phyloP scores from a whole-genome alignment of 192 early-diverging fungal species.

The Gaertneriomyces sp. region DNA sequence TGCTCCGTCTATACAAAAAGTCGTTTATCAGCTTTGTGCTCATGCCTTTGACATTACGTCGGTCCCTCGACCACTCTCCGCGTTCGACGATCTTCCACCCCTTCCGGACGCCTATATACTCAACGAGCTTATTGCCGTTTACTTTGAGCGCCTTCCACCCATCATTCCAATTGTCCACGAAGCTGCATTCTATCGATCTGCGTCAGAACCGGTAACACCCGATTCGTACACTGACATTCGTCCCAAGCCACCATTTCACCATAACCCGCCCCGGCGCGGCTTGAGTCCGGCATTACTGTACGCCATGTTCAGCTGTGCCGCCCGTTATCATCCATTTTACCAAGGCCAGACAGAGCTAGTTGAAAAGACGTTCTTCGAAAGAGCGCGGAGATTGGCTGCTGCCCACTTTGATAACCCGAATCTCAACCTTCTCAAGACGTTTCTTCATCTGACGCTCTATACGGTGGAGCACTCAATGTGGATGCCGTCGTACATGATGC shows the following conservation, averaged over 20 bases:
- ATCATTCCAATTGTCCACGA: constrained; percentile 28
- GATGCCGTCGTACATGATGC: constrained; percentile 30
- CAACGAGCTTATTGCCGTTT: constrained; percentile 15
- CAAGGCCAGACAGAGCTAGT: not conserved
- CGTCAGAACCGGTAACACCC: constrained; percentile 7
- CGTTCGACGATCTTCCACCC: constrained; percentile 26
- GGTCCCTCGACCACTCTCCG: constrained; percentile 15
- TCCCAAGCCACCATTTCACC: constrained; percentile 8
- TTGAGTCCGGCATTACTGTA: constrained; percentile 23
- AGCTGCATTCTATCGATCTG: constrained; percentile 19
- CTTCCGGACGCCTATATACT: constrained; percentile 19
- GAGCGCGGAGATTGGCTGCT: constrained; percentile 13
- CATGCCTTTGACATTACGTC: not conserved
- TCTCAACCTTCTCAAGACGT: constrained; percentile 20
- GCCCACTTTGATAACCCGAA: constrained; percentile 9
- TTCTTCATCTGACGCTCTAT: constrained; percentile 28
- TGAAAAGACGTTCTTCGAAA: constrained; percentile 20
- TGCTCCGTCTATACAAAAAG: not conserved
- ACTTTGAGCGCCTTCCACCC: constrained; percentile 24
- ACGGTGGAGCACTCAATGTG: constrained; percentile 28
- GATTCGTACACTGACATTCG: not conserved
- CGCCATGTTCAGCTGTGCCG: constrained; percentile 28
- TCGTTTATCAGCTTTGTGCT: constrained; percentile 8
- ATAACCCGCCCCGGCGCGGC: constrained; percentile 12
- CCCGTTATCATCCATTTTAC: constrained; percentile 23